A percentile compares a stretch with the other conserved stretches of the same genome.
phyloP scores from a whole-genome alignment of 176 grass and related monocot genomes.

The Aechmea fasciata region DNA sequence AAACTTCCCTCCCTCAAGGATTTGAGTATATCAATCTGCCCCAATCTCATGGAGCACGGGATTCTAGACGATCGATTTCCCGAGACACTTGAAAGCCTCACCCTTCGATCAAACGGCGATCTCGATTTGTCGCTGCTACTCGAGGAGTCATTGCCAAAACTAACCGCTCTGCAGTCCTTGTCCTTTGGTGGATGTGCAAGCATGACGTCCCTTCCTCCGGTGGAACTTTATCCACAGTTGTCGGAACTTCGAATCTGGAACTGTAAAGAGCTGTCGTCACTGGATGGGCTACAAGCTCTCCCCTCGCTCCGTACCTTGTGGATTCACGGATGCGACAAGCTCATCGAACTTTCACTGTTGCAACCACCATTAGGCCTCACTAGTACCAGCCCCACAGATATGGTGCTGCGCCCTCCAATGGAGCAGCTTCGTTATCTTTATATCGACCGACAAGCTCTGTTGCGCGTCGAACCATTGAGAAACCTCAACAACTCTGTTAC shows the following conservation, averaged over 20 bases:
- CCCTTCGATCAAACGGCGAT: not conserved
- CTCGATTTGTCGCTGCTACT: not conserved
- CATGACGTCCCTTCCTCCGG: slow-evolving; percentile 10
- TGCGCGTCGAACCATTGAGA: too few relatives aligned
- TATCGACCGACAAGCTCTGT: too few relatives aligned
- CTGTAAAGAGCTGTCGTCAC: slow-evolving; percentile 10
- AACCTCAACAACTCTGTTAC: too few relatives aligned
- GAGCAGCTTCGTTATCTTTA: too few relatives aligned
- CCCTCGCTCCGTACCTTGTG: too few relatives aligned
- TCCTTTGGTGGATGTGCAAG: not conserved
- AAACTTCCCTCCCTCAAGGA: not conserved
- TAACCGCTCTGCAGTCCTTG: slow-evolving; percentile 3
- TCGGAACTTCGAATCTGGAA: not conserved
- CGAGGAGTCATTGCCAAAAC: not conserved
- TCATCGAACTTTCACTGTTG: too few relatives aligned
- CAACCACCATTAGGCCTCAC: too few relatives aligned
- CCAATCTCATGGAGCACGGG: not conserved
- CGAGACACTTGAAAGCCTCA: not conserved
- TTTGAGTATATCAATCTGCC: not conserved
- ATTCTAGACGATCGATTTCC: slow-evolving; percentile 2
- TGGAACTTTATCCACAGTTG: slow-evolving; percentile 11
- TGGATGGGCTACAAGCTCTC: slow-evolving; percentile 21
- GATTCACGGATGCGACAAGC: too few relatives aligned
- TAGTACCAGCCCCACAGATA: too few relatives aligned
- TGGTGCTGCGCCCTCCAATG: too few relatives aligned